Conservation (phyloP, 495 filamentous ascomycete species). For the Neurospora sublineolata region DNA sequence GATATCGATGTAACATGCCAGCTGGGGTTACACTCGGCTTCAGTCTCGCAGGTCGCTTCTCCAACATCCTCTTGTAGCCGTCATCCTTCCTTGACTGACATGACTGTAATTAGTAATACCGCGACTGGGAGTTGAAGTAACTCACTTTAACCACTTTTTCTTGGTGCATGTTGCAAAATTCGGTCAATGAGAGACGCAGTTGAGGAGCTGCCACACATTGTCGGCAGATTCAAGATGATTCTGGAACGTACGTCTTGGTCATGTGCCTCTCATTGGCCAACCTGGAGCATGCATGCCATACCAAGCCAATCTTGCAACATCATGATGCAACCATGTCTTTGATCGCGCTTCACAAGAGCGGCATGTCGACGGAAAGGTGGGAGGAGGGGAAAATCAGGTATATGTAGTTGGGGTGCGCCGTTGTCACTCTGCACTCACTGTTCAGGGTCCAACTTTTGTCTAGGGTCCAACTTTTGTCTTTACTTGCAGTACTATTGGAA, state of each 20-base stretch:
- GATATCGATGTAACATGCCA: not conserved
- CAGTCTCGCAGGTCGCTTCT: not conserved
- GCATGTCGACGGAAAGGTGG: not conserved
- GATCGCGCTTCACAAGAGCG: not conserved
- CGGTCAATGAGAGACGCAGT: not conserved
- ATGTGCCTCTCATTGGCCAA: not conserved
- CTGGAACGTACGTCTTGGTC: too few species aligned
- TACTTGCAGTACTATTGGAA: too few species aligned
- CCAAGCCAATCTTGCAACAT: not conserved
- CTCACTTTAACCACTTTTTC: not conserved
- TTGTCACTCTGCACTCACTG: too few species aligned
- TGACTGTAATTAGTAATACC: not conserved
- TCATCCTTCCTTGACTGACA: not conserved
- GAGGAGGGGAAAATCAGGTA: not conserved
- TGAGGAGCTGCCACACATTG: not conserved
- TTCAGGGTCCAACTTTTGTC: not conserved
- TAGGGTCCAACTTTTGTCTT: not conserved
- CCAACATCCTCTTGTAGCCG: not conserved
- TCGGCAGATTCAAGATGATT: not conserved
- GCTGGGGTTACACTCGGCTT: not conserved
- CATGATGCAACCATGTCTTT: not conserved
- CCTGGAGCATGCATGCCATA: not conserved
- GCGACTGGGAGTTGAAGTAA: not conserved
- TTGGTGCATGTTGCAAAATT: not conserved
- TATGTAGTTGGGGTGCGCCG: not conserved